These are phyloP conservation scores for Monosporascus sp. DNA, from an alignment of 2,329 filamentous ascomycete species.

Conservation along the genomic window DNA sequence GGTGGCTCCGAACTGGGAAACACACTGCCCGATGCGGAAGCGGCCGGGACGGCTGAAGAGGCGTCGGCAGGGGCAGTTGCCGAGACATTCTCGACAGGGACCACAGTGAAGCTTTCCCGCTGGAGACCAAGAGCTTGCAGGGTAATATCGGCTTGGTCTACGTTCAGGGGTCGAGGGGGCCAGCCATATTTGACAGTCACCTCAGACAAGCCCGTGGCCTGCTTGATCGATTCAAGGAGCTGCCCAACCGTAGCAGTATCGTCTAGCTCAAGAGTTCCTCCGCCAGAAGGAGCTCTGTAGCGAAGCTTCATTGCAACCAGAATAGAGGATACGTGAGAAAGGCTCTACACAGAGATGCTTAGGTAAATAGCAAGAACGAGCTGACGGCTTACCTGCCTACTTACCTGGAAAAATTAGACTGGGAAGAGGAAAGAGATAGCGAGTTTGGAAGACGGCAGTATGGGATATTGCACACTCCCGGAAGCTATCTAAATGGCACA, in stretches of 20 bases:
- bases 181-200: constrained; percentile 83
- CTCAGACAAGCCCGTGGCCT: constrained; percentile 57
- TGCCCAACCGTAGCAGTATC: constrained; percentile 62
- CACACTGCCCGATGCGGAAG: background rate
- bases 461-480: no score
- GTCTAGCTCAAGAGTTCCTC: constrained; percentile 62
- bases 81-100: constrained; percentile 31
- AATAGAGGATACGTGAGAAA: background rate
- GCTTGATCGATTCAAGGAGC: constrained; percentile 55
- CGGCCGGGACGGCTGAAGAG: constrained; percentile 2
- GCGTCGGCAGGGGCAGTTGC: background rate
- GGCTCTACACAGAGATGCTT: background rate
- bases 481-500: no score
- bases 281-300: constrained; percentile 69
- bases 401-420: background rate
- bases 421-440: no score
- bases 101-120: constrained; percentile 47
- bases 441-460: no score
- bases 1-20: constrained; percentile 2
- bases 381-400: background rate
- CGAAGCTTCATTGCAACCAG: constrained; percentile 59
- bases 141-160: constrained; percentile 45
- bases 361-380: background rate
- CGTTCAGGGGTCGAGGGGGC: constrained; percentile 65
- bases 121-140: constrained; percentile 44